Evolutionary conservation across 805 yeast species (phyloP), one percentile per base, ranked within the genome.

Genomic region (Candida koratica): DNA sequence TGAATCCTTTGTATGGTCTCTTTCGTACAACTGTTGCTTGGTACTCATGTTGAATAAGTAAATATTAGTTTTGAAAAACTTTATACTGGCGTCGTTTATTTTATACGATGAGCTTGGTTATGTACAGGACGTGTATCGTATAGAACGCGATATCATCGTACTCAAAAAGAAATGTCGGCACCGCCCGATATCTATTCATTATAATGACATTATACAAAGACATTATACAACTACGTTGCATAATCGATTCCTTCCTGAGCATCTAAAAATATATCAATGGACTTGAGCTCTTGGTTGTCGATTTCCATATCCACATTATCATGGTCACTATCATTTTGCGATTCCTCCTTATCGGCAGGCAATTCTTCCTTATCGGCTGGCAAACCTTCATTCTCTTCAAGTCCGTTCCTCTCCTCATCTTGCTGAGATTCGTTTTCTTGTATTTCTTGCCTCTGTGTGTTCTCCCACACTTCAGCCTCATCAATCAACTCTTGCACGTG

Each of bases 1-100:
- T 48, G 75, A 68, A 61, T 83, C 93, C 47, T 67, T 64, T 34
- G 64, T 65, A 58, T 64, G 76, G 45, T 80, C 66, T 61, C 78
- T 81, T 34, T 64, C 56, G 28, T 69, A 67, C 50, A 66, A 57
- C 49, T 56, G 41, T 44, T 30, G 34, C 16, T 20, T 24, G 13
- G 32, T 17, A 31, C 34, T 31, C 34, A 31, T 31, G 26, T 31
- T 31, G 34, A 20, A 28, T 34, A 20, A 20, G 19, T 36, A 17
- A 17, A 12, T 28, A 22, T 25, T 17, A 18, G 19, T 8, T 34
- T 18, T 4, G 30, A 20, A 25, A 32, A 32, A 17, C 27, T 22
- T 31, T 18, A 22, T 22, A 22, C n/a, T 22, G 41, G 40, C 47
- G 41, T 43, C 47, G 47, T 43, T 25, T 43, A 43, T 8, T 38